Evolutionary conservation across 2,329 filamentous ascomycete genomes (phyloP).

Genomic region (Monascus ruber): DNA sequence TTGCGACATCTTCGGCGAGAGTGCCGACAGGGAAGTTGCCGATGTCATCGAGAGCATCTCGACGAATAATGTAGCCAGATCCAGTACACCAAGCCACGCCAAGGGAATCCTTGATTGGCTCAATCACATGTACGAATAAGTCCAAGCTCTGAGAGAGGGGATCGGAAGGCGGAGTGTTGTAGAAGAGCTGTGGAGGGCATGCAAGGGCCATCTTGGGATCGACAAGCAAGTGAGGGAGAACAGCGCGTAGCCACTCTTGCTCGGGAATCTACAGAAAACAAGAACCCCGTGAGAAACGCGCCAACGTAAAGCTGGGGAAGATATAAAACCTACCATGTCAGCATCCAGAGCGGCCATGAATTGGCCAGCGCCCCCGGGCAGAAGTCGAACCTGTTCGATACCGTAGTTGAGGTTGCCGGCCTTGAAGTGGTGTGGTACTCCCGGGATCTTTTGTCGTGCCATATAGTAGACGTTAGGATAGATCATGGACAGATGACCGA

Average conservation of each 20-base stretch:
- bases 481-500: conserved; percentile 22
- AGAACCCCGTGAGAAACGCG: conserved; percentile 1
- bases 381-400: conserved; percentile 37
- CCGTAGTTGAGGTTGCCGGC: conserved; percentile 55
- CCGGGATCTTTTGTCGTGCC: conserved; percentile 30
- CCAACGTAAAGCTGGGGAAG: background rate
- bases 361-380: conserved; percentile 45
- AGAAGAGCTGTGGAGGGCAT: conserved; percentile 53
- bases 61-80: conserved; percentile 50
- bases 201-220: conserved; percentile 48
- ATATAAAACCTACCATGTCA: conserved; percentile 41
- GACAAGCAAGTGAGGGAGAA: conserved; percentile 47
- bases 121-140: conserved; percentile 46
- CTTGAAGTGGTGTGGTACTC: conserved; percentile 45
- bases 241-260: conserved; percentile 46
- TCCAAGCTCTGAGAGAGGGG: conserved; percentile 48
- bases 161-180: conserved; percentile 49
- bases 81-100: conserved; percentile 54
- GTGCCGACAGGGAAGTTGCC: conserved; percentile 51
- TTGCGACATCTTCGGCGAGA: conserved; percentile 50
- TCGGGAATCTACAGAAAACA: conserved; percentile 42
- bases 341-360: conserved; percentile 55
- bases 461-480: conserved; percentile 34
- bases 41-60: conserved; percentile 49
- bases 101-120: conserved; percentile 35